These are phyloP conservation scores for Eucalyptus brandiana DNA, from an alignment of 345 rosid species.

Conservation along the genomic window DNA sequence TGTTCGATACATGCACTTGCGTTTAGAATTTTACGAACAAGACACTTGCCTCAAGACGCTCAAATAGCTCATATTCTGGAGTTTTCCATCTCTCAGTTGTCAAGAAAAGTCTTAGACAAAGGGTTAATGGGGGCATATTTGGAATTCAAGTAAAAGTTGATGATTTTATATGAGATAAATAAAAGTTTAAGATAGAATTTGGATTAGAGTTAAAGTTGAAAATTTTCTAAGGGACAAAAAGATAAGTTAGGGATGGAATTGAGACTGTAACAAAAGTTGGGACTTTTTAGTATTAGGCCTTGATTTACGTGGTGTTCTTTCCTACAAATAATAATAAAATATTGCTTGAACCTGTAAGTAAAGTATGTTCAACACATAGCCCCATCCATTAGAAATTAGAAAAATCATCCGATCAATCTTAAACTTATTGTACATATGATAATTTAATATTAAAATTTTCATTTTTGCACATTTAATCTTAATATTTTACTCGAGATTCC, in stretches of 20 bases:
- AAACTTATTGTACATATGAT: rapidly evolving
- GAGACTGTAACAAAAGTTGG: neutral
- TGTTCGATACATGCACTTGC: too few relatives aligned
- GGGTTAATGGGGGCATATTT: neutral
- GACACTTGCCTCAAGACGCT: rapidly evolving
- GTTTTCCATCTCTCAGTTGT: neutral
- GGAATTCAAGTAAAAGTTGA: neutral
- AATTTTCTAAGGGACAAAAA: neutral
- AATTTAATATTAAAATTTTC: neutral
- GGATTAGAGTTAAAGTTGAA: neutral
- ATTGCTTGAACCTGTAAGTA: neutral
- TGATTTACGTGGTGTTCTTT: neutral
- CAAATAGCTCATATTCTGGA: rapidly evolving
- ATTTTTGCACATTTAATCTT: rapidly evolving
- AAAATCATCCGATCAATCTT: neutral
- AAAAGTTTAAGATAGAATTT: neutral
- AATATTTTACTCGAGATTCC: neutral
- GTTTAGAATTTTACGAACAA: too few relatives aligned
- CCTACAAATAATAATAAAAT: neutral
- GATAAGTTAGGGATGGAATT: neutral
- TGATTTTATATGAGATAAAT: neutral
- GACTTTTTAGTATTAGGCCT: neutral
- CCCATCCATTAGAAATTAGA: rapidly evolving
- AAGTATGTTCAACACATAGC: neutral
- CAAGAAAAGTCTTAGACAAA: too few relatives aligned